Conservation (phyloP, 139 green algal species). For the Monoraphidium neglectum region DNA sequence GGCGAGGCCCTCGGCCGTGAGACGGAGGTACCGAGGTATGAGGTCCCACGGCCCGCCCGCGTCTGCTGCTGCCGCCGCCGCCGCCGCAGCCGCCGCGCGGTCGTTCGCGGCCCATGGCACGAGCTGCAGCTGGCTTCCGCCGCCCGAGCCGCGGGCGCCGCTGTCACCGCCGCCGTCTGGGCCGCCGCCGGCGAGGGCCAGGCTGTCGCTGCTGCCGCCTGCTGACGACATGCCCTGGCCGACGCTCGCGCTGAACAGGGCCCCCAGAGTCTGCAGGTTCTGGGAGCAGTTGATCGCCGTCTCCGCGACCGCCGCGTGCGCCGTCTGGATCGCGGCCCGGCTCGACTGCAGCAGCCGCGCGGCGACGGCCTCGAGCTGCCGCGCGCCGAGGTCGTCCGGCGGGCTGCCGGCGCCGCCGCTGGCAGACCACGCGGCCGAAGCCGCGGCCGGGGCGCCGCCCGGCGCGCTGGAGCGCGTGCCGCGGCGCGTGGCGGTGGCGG, state of each 20-base stretch:
- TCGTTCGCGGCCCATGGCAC: conserved; percentile 12
- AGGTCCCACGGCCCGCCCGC: too few species aligned
- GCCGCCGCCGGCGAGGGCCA: neutral
- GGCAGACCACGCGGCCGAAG: neutral
- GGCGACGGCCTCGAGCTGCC: conserved; percentile 51
- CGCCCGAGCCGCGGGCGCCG: conserved; percentile 5
- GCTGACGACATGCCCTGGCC: conserved; percentile 5
- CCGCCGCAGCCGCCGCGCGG: neutral
- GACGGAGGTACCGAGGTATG: too few species aligned
- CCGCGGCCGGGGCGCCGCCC: too few species aligned
- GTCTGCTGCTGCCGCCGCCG: neutral
- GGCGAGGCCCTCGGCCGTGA: too few species aligned
- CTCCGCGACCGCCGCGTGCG: conserved; percentile 57
- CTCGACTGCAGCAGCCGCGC: conserved; percentile 35
- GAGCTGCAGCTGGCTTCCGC: conserved; percentile 1
- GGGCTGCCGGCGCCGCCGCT: conserved; percentile 16
- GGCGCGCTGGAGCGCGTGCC: neutral
- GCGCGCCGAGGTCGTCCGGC: conserved; percentile 18
- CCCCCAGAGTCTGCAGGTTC: conserved; percentile 56
- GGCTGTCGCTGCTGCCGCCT: conserved; percentile 3
- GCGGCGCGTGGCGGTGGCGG: neutral
- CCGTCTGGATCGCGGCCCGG: conserved; percentile 43
- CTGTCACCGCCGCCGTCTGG: neutral
- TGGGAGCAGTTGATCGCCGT: conserved; percentile 63
- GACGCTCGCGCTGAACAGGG: conserved; percentile 23